These are phyloP conservation scores for Monosporascus sp. DNA, from an alignment of 2,329 filamentous ascomycete species.

Conservation along the genomic window DNA sequence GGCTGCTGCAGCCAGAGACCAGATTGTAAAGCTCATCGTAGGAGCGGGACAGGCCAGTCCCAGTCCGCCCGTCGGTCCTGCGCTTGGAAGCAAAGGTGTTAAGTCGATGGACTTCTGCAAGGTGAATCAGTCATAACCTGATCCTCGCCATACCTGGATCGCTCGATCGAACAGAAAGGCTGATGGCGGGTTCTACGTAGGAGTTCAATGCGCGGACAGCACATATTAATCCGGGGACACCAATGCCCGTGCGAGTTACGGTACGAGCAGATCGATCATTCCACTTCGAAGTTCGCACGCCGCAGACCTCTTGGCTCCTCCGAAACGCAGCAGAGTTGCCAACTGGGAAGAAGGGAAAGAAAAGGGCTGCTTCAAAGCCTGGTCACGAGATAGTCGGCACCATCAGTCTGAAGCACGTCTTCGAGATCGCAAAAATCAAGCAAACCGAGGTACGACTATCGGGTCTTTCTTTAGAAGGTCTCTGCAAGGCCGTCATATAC, in stretches of 20 bases:
- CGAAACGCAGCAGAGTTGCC: conserved; percentile 76
- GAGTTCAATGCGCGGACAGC: conserved; percentile 96
- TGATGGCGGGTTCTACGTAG: conserved; percentile 40
- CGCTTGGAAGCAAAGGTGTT: conserved; percentile 92
- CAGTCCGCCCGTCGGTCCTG: conserved; percentile 92
- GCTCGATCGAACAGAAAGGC: not conserved
- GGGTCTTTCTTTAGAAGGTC: conserved; percentile 62
- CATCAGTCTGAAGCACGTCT: conserved; percentile 90
- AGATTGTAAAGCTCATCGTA: conserved; percentile 95
- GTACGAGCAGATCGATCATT: conserved; percentile 93
- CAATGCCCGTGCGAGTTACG: conserved; percentile 83
- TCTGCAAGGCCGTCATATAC: conserved; percentile 69
- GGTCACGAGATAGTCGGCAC: conserved; percentile 75
- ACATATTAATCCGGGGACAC: conserved; percentile 75
- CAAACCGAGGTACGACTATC: conserved; percentile 69
- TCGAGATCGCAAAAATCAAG: conserved; percentile 98
- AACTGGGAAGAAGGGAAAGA: conserved; percentile 65
- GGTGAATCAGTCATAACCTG: conserved; percentile 40
- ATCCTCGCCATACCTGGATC: not conserved
- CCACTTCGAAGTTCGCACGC: conserved; percentile 87
- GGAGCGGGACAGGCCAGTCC: conserved; percentile 93
- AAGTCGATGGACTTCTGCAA: conserved; percentile 99
- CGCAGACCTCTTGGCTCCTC: conserved; percentile 87
- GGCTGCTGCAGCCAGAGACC: conserved; percentile 45
- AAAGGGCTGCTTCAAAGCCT: conserved; percentile 71